Base-by-base conservation (phyloP, 1,284 basidiomycete species). In the Baeospora myosura region DNA sequence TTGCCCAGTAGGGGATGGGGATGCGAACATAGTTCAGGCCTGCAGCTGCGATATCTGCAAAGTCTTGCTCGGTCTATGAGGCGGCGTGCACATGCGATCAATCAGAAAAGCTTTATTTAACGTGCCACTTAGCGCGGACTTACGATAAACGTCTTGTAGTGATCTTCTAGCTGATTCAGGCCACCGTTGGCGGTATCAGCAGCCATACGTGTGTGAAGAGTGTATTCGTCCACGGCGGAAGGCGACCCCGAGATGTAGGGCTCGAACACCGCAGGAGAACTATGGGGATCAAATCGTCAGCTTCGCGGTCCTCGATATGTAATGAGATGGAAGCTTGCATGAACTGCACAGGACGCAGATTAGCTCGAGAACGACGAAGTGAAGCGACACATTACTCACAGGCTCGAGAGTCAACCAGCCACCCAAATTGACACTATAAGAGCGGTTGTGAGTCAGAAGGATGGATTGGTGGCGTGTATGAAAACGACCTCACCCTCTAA, bases 41-140 rank as follows among this genome's bases (percentile, higher is more conserved):
- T 3, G 92, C 91, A 3, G 77, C 83, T n/a, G 88, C 90, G 40
- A 96, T 95, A 56, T 88, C 69, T 14, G 87, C 88, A 55, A 96
- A 83, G 63, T 95, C 92, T 56, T 82, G 63, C 59, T 95, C 91
- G 25, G 91, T 94, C 80, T 88, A 55, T 16, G 43, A 30, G 36
- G 34, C 35, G 44, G 37, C 41, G 37, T 38, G 10, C 40, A 49
- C 34, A 16, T 23, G 10, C n/a, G n/a, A 14, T 3, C 4, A 16
- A 20, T 34, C 34, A 31, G 38, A 42, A 40, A 39, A 26, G 7
- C 25, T 16, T 31, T 40, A 34, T 4, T 29, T 14, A 22, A 14
- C 5, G 36, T 25, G 31, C 45, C 16, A 49, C 28, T 24, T 23
- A 44, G 21, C 5, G 14, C 14, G 10, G 7, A 43, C 78, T 43